Evolutionary conservation across 2,329 filamentous ascomycete genomes (phyloP).

Genomic region (Trichoderma koningiopsis): DNA sequence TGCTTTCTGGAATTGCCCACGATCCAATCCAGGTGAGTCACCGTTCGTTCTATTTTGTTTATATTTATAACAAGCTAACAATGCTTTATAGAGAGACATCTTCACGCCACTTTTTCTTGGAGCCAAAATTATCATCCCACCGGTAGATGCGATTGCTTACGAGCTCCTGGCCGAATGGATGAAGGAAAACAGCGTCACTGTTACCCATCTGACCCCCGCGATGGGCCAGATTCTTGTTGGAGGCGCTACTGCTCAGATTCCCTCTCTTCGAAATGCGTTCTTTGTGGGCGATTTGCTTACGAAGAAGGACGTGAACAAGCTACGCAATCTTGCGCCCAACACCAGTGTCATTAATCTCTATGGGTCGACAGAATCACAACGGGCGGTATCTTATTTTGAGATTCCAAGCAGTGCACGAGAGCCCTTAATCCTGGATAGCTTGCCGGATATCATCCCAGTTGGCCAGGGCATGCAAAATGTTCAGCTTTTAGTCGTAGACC

Average conservation of each 20-base stretch:
- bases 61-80: not conserved
- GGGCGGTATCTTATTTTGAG: not conserved
- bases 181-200: slow-evolving; percentile 69
- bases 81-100: slow-evolving; percentile 58
- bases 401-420: slow-evolving; percentile 52
- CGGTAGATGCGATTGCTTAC: slow-evolving; percentile 81
- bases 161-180: slow-evolving; percentile 90
- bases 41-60: not conserved
- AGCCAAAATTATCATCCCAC: slow-evolving; percentile 75
- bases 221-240: slow-evolving; percentile 97
- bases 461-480: slow-evolving; percentile 87
- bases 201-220: slow-evolving; percentile 89
- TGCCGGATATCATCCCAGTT: slow-evolving; percentile 74
- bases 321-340: slow-evolving; percentile 70
- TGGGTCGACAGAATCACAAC: slow-evolving; percentile 71
- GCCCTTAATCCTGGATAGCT: slow-evolving; percentile 50
- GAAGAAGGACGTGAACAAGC: slow-evolving; percentile 73
- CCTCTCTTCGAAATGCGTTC: slow-evolving; percentile 77
- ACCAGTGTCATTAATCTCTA: slow-evolving; percentile 74
- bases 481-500: slow-evolving; percentile 81
- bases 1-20: slow-evolving; percentile 59
- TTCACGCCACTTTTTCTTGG: slow-evolving; percentile 90
- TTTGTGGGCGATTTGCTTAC: slow-evolving; percentile 92
- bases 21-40: slow-evolving; percentile 59
- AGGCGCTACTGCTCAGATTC: slow-evolving; percentile 75